Evolutionary conservation across 2,329 filamentous ascomycete species (phyloP), one percentile per base, ranked within the genome.

Genomic region (Dactylonectria macrodidyma): DNA sequence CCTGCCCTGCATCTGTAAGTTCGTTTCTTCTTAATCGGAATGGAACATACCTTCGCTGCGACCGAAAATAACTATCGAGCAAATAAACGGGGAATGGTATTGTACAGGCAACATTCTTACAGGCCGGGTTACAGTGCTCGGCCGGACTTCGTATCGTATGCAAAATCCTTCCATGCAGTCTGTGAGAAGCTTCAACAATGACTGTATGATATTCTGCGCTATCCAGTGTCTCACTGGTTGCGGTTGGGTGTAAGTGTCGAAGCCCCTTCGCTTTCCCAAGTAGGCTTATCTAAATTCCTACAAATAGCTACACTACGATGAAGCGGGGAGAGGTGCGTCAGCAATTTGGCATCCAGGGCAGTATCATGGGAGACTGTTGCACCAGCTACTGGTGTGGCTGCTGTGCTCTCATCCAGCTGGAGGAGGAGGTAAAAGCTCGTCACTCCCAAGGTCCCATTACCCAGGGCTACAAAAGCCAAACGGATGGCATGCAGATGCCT

Each of bases 341-440:
- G 62, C 82, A 80, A 46, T 89, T 87, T 78, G 82, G 82, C 71
- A 89, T 90, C 73, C 77, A 85, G 52, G 88, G 88, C 44, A 81
- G 79, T 55, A 81, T 81, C 46, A 77, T 76, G 65, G 78, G 78
- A 38, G 88, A 90, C 75, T 90, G 83, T 79, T 85, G 84, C 71
- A 76, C 80, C 16, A 79, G 84, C 12, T 89, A 80, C 77, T 90
- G 84, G 80, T 90, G 88, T 76, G 76, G 81, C 46, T 89, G 87
- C 82, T 90, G 88, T 73, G 81, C 83, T 5, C 77, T 89, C 65
- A 82, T 89, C 69, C 89, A 91, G 80, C 84, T 89, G 62, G 87
- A 90, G 66, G 88, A 88, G 71, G 88, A 90, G 74, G 83, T 85
- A 69, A 73, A 76, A 70, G 34, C 71, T 73, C 62, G 76, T 72